Conservation (phyloP, 371 early-diverging fungal genomes). For the Mortierella polycephala region DNA sequence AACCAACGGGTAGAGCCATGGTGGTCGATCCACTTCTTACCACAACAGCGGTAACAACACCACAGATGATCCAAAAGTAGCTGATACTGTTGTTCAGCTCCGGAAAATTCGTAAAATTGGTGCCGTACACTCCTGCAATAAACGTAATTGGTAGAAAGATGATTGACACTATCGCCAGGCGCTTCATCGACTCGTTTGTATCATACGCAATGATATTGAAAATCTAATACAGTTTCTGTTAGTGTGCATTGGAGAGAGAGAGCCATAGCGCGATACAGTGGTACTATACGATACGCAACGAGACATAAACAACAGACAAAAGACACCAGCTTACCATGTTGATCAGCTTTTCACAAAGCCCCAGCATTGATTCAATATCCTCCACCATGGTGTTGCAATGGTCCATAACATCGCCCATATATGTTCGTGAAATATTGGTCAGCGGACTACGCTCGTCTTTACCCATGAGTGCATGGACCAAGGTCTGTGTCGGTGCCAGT, state of each 20-base stretch:
- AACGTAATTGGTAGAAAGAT: slow-evolving; percentile 58
- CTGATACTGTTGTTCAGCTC: slow-evolving; percentile 42
- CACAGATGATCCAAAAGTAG: slow-evolving; percentile 58
- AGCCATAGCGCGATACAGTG: too few relatives aligned
- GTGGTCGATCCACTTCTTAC: slow-evolving; percentile 8
- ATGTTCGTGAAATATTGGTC: slow-evolving; percentile 35
- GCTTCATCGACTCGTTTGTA: slow-evolving; percentile 59
- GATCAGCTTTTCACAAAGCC: slow-evolving; percentile 51
- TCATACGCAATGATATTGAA: slow-evolving; percentile 58
- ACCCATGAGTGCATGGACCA: slow-evolving; percentile 46
- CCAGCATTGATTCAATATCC: slow-evolving; percentile 55
- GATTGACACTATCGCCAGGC: slow-evolving; percentile 46
- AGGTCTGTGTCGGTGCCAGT: slow-evolving; percentile 51
- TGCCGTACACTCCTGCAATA: slow-evolving; percentile 60
- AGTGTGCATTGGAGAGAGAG: too few relatives aligned
- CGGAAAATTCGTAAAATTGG: slow-evolving; percentile 57
- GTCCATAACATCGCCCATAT: slow-evolving; percentile 59
- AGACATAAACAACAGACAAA: too few relatives aligned
- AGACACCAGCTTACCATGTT: slow-evolving; percentile 56
- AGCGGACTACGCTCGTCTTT: slow-evolving; percentile 33
- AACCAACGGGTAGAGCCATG: background rate
- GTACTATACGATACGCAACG: too few relatives aligned
- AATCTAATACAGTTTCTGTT: slow-evolving; percentile 17
- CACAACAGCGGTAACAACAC: slow-evolving; percentile 27
- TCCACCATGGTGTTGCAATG: slow-evolving; percentile 57